Evolutionary conservation across 2,329 filamentous ascomycete genomes (phyloP).

Genomic region (Talaromyces sp.): DNA sequence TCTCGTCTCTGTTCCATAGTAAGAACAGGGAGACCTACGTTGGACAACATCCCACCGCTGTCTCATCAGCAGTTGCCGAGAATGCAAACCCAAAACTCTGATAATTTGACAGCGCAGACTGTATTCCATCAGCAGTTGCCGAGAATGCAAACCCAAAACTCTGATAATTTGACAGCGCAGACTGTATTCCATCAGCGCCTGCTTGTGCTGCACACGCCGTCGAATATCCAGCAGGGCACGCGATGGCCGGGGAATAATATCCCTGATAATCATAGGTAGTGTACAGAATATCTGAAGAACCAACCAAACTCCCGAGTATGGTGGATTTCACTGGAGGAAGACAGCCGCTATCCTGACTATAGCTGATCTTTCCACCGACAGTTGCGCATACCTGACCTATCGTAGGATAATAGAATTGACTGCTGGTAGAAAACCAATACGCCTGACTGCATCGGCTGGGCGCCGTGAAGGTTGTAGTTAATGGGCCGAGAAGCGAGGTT

Average conservation of each 20-base stretch:
- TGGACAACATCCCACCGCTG: slow-evolving; percentile 12
- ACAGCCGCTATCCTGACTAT: neutral
- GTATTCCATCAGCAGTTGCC: neutral
- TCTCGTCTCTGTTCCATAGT: neutral
- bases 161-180: neutral
- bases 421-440: neutral
- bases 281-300: neutral
- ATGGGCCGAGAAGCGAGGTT: neutral
- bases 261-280: neutral
- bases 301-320: neutral
- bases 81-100: slow-evolving; percentile 5
- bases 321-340: neutral
- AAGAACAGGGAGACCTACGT: neutral
- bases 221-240: slow-evolving; percentile 9
- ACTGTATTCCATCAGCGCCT: neutral
- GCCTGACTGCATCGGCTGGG: slow-evolving; percentile 5
- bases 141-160: slow-evolving; percentile 1
- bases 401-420: neutral
- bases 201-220: slow-evolving; percentile 10
- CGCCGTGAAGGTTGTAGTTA: slow-evolving; percentile 9
- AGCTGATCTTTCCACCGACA: neutral
- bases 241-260: slow-evolving; percentile 6
- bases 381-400: neutral
- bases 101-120: neutral
- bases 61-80: neutral